Base-by-base conservation (phyloP, 345 rosid species). In the Brassica carinata region DNA sequence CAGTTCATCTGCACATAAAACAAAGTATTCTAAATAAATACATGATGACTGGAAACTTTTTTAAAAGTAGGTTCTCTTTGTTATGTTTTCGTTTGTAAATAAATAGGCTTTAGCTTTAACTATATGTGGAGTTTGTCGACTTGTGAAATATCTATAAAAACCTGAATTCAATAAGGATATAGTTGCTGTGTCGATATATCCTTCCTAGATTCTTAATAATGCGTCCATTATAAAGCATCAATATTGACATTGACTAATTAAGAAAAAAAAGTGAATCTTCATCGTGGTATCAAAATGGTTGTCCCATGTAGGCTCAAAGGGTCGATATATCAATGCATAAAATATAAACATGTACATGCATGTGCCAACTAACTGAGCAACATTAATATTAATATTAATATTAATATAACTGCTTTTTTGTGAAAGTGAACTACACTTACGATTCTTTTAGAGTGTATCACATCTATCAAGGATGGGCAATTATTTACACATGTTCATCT, bases 221-320 rank as follows among this genome's bases (percentile, higher is more conserved):
- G 59, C 76, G 7, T 71, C 30, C 29, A 64, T 64, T 36, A 19
- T 9, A 77, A 64, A 71, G 76, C 19, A 71, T 51, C 43, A 27
- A 11, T 38, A 17, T 55, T 55, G 29, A 18, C 68, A 27, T 11
- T 72, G 64, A 59, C 59, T 10, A 62, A 33, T 43, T 43, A 8
- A 57, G 10, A 71, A 9, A 23, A 23, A 38, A 14, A 72, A 8
- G 73, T 79, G 62, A 66, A 72, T 66, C 67, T 72, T 72, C 73
- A 43, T 1, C 38, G 7, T 72, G 63, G 18, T 73, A 67, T 67
- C 27, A 48, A 67, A 67, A 67, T 67, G 77, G 74, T 45, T 79
- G 82, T 67, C 77, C 77, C 73, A 79, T 72, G 51, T 8, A 58
- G 53, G 26, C 69, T 57, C 82, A 66, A 77, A 79, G 78, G 69